A percentile compares a stretch with the other conserved stretches of the same genome.
Evolutionary conservation across 306 rosid species (phyloP).

Genomic region (Hippophae tibetana): DNA sequence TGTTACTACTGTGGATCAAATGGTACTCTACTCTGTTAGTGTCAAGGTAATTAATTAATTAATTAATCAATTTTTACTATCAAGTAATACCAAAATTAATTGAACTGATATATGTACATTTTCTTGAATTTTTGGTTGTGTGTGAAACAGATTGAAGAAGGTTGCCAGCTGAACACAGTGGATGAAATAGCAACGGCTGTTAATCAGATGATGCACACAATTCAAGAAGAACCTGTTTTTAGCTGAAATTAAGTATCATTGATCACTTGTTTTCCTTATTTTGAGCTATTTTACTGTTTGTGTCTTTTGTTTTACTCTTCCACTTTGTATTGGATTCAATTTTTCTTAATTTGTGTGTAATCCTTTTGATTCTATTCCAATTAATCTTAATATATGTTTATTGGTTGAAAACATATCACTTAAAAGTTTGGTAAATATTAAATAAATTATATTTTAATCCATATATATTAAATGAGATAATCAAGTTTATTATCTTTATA

Average conservation of each 20-base stretch:
- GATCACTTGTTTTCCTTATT: background rate
- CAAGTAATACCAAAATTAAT: too few species aligned
- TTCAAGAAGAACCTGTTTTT: constrained; percentile 36
- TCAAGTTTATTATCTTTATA: too few species aligned
- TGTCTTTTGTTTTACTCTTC: background rate
- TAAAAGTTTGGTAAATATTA: too few species aligned
- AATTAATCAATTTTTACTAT: too few species aligned
- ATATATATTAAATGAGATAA: too few species aligned
- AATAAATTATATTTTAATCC: too few species aligned
- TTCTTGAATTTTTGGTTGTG: too few species aligned
- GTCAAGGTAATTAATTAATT: constrained; percentile 42
- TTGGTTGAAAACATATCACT: too few species aligned
- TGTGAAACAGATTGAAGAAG: constrained; percentile 59
- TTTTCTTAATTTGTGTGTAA: background rate
- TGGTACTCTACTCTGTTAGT: constrained; percentile 74
- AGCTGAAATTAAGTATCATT: constrained; percentile 19
- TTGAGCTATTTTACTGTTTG: background rate
- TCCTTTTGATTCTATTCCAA: too few species aligned
- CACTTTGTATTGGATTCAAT: background rate
- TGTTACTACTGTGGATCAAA: constrained; percentile 41
- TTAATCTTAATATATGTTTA: background rate
- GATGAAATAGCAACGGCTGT: constrained; percentile 83
- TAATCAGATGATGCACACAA: constrained; percentile 46
- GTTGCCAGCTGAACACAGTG: constrained; percentile 52
- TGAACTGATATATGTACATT: too few species aligned